Evolutionary conservation across 2,329 filamentous ascomycete species (phyloP), one percentile per base, ranked within the genome.

Genomic region (Acrocalymma vagum): DNA sequence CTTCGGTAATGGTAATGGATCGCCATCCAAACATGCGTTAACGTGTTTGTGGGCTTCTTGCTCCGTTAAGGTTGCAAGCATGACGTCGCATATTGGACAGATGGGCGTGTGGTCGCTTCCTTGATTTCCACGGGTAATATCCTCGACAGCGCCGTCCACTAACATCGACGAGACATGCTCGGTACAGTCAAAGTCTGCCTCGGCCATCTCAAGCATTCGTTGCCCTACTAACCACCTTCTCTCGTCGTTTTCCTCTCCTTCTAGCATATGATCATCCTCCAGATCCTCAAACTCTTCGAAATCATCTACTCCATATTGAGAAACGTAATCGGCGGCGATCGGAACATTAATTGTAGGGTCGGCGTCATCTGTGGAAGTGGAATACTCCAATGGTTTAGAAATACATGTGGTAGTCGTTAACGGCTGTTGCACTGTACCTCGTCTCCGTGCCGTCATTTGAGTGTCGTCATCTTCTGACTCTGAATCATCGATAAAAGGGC

Each of bases 21-120:
- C 87, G 2, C 90, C 90, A 64, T 99, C 94, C 2, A 99, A 77
- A 69, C 94, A 99, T 8, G 86, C 84, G 65, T 99, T 99, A 52
- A 99, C 94, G 67, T 99, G 94, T 2, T 86, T 73, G 6, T 87
- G 88, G 8, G 85, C 87, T 55, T 93, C 82, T 63, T 91, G 65
- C 42, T 83, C 45, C 72, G 63, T 39, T 14, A 71, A 66, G 0
- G 83, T 85, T 11, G 67, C 71, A 22, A 96, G 74, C 49, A 72
- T 83, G 2, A 76, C 75, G 55, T 80, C 82, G 67, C 94, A 97
- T 18, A 97, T 85, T 1, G 93, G 93, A 65, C 92, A 97, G 16
- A 70, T 63, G 2, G 72, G 58, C 5, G 33, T 36, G 21, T 49
- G 38, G 11, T 58, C 59, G 27, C 68, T 61, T 2, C 34, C 31